These are phyloP conservation scores for Omphalotus guepiniiformis DNA, from an alignment of 768 basidiomycete species.

Conservation along the genomic window DNA sequence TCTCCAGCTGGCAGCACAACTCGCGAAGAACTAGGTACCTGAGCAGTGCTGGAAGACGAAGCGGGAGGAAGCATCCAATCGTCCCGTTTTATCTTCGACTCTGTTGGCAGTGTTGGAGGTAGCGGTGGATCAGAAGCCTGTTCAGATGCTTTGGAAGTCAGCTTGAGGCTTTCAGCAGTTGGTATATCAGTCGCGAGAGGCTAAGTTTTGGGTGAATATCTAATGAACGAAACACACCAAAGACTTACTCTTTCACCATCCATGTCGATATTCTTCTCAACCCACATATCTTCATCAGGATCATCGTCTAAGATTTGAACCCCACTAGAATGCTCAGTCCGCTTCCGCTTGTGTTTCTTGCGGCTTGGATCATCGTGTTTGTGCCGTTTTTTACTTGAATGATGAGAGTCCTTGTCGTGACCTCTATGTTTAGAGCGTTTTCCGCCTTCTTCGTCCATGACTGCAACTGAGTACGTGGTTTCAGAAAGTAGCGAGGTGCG, in stretches of 20 bases:
- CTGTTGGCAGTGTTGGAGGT: conserved; percentile 44
- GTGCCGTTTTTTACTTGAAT: conserved; percentile 42
- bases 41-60: conserved; percentile 26
- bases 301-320: conserved; percentile 61
- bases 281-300: conserved; percentile 75
- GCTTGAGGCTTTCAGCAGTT: conserved; percentile 62
- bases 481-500: too few species aligned
- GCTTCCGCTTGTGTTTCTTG: conserved; percentile 28
- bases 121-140: conserved; percentile 39
- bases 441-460: too few species aligned
- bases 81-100: conserved; percentile 59
- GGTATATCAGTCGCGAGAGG: conserved; percentile 72
- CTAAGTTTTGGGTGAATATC: too few species aligned
- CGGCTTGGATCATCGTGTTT: conserved; percentile 31
- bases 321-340: conserved; percentile 19
- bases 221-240: conserved; percentile 9
- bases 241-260: conserved; percentile 71
- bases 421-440: conserved; percentile 9
- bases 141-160: conserved; percentile 55
- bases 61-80: conserved; percentile 82
- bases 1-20: conserved; percentile 25
- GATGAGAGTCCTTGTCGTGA: conserved; percentile 33
- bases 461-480: too few species aligned
- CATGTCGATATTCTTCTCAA: conserved; percentile 81
- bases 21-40: conserved; percentile 20